A percentile compares a stretch with the other conserved stretches of the same genome.
Evolutionary conservation across 1,284 basidiomycete species (phyloP).

Genomic region (Neotropicomus parvogracilis): DNA sequence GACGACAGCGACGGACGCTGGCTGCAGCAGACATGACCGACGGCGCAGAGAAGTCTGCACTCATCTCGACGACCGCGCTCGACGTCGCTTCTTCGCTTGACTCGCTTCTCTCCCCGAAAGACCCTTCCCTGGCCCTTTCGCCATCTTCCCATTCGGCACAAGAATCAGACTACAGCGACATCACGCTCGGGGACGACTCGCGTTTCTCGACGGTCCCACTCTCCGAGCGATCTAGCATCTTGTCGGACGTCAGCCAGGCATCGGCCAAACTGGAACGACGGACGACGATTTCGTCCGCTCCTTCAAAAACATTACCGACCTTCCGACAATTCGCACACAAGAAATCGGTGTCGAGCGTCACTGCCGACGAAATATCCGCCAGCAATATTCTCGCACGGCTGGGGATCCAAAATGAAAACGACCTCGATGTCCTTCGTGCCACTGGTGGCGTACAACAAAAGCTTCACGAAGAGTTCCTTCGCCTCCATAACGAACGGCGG

Average conservation of each 20-base stretch:
- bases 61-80: constrained; percentile 9
- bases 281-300: constrained; percentile 30
- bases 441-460: constrained; percentile 65
- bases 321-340: constrained; percentile 44
- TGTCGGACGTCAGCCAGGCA: constrained; percentile 16
- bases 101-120: constrained; percentile 42
- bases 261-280: constrained; percentile 23
- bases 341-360: constrained; percentile 61
- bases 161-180: constrained; percentile 58
- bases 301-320: constrained; percentile 25
- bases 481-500: constrained; percentile 52
- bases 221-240: constrained; percentile 32
- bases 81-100: constrained; percentile 33
- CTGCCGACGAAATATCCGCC: constrained; percentile 46
- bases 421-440: constrained; percentile 35
- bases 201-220: constrained; percentile 56
- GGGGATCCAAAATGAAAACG: constrained; percentile 43
- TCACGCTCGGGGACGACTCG: constrained; percentile 56
- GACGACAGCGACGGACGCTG: neutral
- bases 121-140: constrained; percentile 16
- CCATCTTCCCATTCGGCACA: constrained; percentile 42
- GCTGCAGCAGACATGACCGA: constrained; percentile 19
- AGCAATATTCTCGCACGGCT: constrained; percentile 39
- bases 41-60: constrained; percentile 11
- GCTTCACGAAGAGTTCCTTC: constrained; percentile 66